Base-by-base conservation (phyloP, 257 asterid species). In the Solanum gandarillasii region DNA sequence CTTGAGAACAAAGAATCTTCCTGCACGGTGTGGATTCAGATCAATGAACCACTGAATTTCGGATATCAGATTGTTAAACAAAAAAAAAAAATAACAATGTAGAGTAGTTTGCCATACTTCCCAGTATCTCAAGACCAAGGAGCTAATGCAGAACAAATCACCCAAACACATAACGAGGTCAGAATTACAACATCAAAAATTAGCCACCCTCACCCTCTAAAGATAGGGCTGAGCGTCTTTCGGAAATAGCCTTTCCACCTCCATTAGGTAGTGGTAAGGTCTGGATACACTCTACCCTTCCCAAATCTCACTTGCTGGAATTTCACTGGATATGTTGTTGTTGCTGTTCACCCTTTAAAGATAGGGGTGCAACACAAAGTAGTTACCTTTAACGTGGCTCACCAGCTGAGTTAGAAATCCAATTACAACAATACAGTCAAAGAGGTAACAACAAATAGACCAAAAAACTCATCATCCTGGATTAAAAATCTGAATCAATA, bases 401-500 rank as follows among this genome's bases (percentile, higher is more conserved):
- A 46, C 38, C 85, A 25, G 13, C 21, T 13, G 60, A 38, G 84
- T 39, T 76, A 39, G 82, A 73, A 72, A 20, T 34, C 48, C 83
- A 76, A 39, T n/a, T 38, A 76, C 35, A 39, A 76, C 83, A 75
- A 38, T 75, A 75, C 83, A 75, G 83, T 78, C 65, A 41, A 25
- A 14, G 36, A 75, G 48, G 83, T 36, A 21, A 75, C 55, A 75
- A 75, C 21, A 76, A 76, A 39, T 36, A 76, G 58, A 75, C 52
- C 20, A 75, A 75, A 36, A 38, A 21, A 32, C 43, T 74, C 31
- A 21, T 75, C 83, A 75, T 11, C 10, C 23, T 23, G 32, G 32
- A 76, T 76, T 21, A 39, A 67, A 46, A 46, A 27, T 81, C 90
- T 23, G 92, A 89, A 85, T 93, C 94, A 76, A 31, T 76, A 68